phyloP scores from a whole-genome alignment of 1,139 yeast genomes.

The Magnusiomyces fungicola region DNA sequence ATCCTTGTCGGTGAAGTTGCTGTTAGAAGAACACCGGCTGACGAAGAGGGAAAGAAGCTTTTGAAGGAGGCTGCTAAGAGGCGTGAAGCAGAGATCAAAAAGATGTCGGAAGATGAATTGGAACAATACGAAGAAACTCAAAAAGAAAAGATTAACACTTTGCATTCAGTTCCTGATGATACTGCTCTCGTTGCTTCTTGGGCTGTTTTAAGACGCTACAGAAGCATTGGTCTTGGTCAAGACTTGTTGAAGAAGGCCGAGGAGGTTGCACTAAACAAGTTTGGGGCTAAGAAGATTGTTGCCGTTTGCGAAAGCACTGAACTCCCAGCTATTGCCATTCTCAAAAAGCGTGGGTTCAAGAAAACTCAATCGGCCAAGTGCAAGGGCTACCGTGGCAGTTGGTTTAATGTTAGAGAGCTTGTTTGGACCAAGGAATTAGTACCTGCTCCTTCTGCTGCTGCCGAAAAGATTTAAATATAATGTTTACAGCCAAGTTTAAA shows the following conservation, averaged over 20 bases:
- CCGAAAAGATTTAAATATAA: no score
- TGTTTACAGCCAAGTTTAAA: no score
- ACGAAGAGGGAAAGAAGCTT: constrained; percentile 1
- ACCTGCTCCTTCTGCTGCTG: no score
- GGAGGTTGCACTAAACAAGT: constrained; percentile 11
- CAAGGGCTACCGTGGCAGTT: neutral
- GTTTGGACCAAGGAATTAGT: neutral
- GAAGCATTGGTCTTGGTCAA: constrained; percentile 23
- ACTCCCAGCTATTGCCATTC: neutral
- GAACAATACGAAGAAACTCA: constrained; percentile 4
- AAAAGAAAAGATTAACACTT: neutral
- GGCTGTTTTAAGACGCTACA: constrained; percentile 22
- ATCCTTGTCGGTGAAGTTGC: constrained; percentile 18
- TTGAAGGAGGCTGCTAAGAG: constrained; percentile 4
- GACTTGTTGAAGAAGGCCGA: constrained; percentile 20
- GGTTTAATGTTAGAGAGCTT: neutral
- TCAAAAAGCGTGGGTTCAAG: neutral
- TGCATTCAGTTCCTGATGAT: neutral
- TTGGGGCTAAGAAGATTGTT: constrained; percentile 10
- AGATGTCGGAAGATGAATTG: neutral
- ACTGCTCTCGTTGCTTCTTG: constrained; percentile 20
- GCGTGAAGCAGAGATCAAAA: constrained; percentile 7
- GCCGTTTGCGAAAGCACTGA: constrained; percentile 1
- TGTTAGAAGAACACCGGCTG: constrained; percentile 12
- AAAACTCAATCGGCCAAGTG: neutral